Evolutionary conservation across 208 protist species (phyloP).

Genomic region (Balamuthia mandrillaris): DNA sequence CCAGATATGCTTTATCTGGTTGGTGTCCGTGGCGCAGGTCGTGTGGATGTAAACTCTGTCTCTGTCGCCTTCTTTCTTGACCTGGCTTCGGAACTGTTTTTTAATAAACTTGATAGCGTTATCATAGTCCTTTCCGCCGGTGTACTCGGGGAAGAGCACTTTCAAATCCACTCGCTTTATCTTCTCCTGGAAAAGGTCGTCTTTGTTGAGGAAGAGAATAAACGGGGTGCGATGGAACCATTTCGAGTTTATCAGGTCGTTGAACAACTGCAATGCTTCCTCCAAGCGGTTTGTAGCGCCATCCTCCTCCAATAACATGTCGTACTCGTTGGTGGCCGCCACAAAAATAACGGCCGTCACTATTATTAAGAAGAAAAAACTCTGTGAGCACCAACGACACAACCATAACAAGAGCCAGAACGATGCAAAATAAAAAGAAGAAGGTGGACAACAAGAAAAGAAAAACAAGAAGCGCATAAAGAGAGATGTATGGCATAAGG

Average conservation of each 20-base stretch:
- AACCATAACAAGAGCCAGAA: too few relatives aligned
- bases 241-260: slow-evolving; percentile 73
- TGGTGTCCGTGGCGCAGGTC: slow-evolving; percentile 77
- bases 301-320: slow-evolving; percentile 68
- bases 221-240: slow-evolving; percentile 74
- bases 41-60: slow-evolving; percentile 70
- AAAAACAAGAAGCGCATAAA: too few relatives aligned
- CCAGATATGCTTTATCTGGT: too few relatives aligned
- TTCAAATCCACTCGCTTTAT: slow-evolving; percentile 62
- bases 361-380: slow-evolving; percentile 80
- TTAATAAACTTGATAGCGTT: slow-evolving; percentile 8
- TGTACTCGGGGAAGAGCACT: slow-evolving; percentile 74
- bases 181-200: slow-evolving; percentile 79
- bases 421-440: too few relatives aligned
- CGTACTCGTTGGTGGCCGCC: slow-evolving; percentile 56
- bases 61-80: too few relatives aligned
- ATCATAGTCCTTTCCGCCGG: slow-evolving; percentile 54
- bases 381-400: too few relatives aligned
- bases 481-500: too few relatives aligned
- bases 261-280: slow-evolving; percentile 78
- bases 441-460: too few relatives aligned
- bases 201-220: slow-evolving; percentile 85
- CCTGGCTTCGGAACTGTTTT: slow-evolving; percentile 13
- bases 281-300: slow-evolving; percentile 73
- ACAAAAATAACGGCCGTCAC: slow-evolving; percentile 80